These are phyloP conservation scores for Wallacemonas sp. DNA, from an alignment of 208 protist genomes.

Conservation along the genomic window DNA sequence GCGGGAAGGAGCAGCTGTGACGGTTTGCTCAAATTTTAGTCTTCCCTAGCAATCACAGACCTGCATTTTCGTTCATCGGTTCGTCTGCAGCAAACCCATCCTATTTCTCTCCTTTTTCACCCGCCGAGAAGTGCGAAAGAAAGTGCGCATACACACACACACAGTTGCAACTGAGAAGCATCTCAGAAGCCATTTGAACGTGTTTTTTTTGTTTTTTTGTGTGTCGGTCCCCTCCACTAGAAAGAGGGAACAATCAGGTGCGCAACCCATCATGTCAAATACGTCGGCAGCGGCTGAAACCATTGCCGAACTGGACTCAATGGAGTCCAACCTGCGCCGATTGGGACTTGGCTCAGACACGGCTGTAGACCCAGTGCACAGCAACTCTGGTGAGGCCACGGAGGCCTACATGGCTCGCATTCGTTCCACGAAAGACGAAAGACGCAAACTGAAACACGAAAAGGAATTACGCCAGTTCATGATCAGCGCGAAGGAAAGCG, in stretches of 20 bases:
- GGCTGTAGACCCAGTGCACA: slow-evolving; percentile 5
- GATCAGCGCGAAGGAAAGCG: slow-evolving; percentile 40
- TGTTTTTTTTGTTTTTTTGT: neutral
- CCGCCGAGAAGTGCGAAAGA: no score
- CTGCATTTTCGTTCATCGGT: no score
- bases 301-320: slow-evolving; percentile 43
- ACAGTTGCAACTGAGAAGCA: no score
- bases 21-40: no score
- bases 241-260: neutral
- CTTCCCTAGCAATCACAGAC: no score
- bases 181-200: neutral
- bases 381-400: slow-evolving; percentile 14
- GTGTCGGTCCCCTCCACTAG: neutral
- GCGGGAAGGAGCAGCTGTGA: no score
- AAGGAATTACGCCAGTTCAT: slow-evolving; percentile 58
- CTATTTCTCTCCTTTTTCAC: no score
- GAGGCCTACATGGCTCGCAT: slow-evolving; percentile 61
- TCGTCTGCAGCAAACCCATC: no score
- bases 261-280: neutral
- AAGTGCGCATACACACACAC: no score
- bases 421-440: slow-evolving; percentile 51
- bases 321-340: slow-evolving; percentile 81
- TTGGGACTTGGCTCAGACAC: slow-evolving; percentile 48
- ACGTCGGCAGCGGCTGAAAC: slow-evolving; percentile 36
- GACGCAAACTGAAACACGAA: slow-evolving; percentile 49